Evolutionary conservation across 352 stramenopile genomes (phyloP), one percentile per base, ranked within the genome.

Genomic region (Pythium brachiatum): DNA sequence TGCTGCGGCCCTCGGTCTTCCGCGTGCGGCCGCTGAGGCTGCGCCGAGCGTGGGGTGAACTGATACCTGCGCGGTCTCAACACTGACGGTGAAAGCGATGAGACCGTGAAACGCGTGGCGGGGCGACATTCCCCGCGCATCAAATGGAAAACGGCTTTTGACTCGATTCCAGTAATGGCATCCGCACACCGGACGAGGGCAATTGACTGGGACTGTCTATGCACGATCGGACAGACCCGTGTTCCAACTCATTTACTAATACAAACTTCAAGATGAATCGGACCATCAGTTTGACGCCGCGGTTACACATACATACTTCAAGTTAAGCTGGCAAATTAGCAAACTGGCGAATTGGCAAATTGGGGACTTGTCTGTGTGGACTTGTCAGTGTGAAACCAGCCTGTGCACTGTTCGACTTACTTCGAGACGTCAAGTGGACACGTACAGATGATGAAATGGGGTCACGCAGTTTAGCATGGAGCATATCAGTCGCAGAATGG

Each of bases 211-310:
- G 38, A 12, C 38, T 46, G 38, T 21, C 38, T 46, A 15, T 46
- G 38, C 8, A 6, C 15, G 18, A 46, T 15, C n/a, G 38, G 38
- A 46, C 38, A 46, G n/a, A n/a, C 0, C 16, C 16, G 38, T 46
- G 38, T 46, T 18, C 44, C 3, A 31, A 16, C 23, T 51, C 44
- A 51, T 31, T 51, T 31, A 5, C 21, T 0, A 16, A 51, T 51
- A 51, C 44, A 51, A 51, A 51, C 44, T 51, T 51, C 21, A 51
- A 51, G 44, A 51, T 31, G 44, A 31, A 7, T 5, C n/a, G n/a
- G 38, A 23, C 38, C 6, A 18, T 15, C 12, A 23, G 18, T 25
- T 46, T 46, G 5, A 23, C 38, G 18, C 5, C 16, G 38, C 38
- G 38, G 38, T 23, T 25, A 23, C 38, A 1, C 15, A 25, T 46